These are phyloP conservation scores for Hypoxylon sp. DNA, from an alignment of 2,329 filamentous ascomycete genomes.

Conservation along the genomic window DNA sequence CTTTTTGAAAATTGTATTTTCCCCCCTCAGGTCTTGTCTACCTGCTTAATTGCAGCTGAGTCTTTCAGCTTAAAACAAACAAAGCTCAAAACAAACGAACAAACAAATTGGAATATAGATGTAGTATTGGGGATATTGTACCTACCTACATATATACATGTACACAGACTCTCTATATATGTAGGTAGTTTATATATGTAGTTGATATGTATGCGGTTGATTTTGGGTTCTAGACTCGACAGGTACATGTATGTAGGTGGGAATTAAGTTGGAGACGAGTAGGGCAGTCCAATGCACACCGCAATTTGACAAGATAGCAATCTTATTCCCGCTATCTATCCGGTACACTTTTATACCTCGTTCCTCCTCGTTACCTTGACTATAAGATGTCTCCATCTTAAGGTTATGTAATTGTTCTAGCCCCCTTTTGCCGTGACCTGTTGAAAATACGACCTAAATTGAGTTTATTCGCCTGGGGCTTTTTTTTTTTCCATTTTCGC, in stretches of 20 bases:
- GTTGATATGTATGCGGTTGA: background rate
- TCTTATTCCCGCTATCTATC: constrained; percentile 8
- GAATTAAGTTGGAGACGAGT: background rate
- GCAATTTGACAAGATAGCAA: constrained; percentile 6
- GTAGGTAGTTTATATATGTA: too few species aligned
- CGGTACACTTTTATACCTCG: constrained; percentile 6
- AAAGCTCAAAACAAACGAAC: too few species aligned
- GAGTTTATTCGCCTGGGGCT: constrained; percentile 1
- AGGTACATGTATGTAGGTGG: background rate
- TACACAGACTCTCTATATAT: too few species aligned
- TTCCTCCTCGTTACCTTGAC: background rate
- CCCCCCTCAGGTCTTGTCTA: background rate
- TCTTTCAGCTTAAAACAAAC: background rate
- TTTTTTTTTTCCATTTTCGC: constrained; percentile 15
- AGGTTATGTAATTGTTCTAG: constrained; percentile 12
- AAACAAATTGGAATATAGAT: background rate
- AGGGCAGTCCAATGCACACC: constrained; percentile 2
- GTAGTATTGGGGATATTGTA: background rate
- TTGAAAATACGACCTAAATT: constrained; percentile 15
- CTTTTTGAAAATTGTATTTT: background rate
- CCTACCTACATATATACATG: too few species aligned
- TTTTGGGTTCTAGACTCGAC: background rate
- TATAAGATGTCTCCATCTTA: constrained; percentile 3
- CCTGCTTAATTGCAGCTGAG: background rate
- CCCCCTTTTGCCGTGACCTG: constrained; percentile 14